Conservation (phyloP, 2,329 filamentous ascomycete species). For the Penicillium sp. region DNA sequence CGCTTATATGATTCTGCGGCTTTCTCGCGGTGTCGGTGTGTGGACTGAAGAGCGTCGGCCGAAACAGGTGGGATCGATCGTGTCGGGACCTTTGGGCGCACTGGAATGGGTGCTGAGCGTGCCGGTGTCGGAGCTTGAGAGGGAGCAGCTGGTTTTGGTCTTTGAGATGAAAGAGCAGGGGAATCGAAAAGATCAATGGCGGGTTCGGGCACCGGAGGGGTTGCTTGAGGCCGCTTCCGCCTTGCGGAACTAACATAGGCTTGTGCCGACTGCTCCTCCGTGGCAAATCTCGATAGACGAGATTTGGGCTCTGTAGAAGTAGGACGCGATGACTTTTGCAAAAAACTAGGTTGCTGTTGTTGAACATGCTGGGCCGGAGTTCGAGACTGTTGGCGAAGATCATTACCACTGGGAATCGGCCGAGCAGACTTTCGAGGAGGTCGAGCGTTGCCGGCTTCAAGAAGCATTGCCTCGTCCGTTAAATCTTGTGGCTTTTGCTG, state of each 20-base stretch:
- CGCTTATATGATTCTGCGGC: constrained; percentile 90
- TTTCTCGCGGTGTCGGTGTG: constrained; percentile 72
- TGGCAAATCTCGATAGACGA: constrained; percentile 67
- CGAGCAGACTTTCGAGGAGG: constrained; percentile 29
- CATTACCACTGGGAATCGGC: constrained; percentile 18
- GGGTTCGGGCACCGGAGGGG: constrained; percentile 43
- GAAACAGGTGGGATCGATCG: constrained; percentile 64
- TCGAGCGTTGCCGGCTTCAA: constrained; percentile 31
- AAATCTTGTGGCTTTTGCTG: constrained; percentile 28
- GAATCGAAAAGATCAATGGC: constrained; percentile 65
- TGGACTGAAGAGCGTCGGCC: constrained; percentile 67
- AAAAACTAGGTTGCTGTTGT: constrained; percentile 49
- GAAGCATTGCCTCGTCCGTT: constrained; percentile 59
- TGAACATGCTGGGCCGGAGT: constrained; percentile 24
- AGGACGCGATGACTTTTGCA: constrained; percentile 51
- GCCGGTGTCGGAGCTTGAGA: constrained; percentile 41
- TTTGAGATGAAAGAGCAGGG: constrained; percentile 28
- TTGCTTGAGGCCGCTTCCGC: constrained; percentile 60
- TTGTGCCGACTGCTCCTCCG: constrained; percentile 77
- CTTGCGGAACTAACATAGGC: constrained; percentile 85
- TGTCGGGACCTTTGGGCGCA: constrained; percentile 48
- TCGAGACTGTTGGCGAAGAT: constrained; percentile 24
- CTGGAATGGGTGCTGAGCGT: constrained; percentile 45
- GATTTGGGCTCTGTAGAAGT: constrained; percentile 52
- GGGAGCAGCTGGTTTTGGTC: constrained; percentile 33